Percentiles rank a stretch among this genome's conserved stretches.
Conservation (phyloP, 2,329 filamentous ascomycete species). For the Colletotrichum filicis region DNA sequence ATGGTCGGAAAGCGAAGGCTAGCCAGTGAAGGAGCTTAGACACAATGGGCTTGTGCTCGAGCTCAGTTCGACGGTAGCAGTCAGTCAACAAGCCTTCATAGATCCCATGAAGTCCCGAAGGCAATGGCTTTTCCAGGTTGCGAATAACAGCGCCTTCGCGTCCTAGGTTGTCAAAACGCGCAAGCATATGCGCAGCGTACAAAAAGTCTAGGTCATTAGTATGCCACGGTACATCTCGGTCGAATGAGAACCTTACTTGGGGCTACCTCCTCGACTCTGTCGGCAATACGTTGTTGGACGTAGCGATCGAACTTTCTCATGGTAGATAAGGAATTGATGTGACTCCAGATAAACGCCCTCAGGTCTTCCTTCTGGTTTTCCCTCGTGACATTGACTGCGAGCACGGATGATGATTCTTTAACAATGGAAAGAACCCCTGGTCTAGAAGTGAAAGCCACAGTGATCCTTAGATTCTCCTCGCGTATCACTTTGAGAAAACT, state of each 20-base stretch:
- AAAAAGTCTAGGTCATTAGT: constrained; percentile 43
- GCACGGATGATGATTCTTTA: constrained; percentile 16
- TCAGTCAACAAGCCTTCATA: constrained; percentile 42
- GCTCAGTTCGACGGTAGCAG: constrained; percentile 39
- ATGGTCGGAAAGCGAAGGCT: constrained; percentile 38
- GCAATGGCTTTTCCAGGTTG: constrained; percentile 39
- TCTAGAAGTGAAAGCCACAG: constrained; percentile 41
- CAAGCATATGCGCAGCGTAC: constrained; percentile 49
- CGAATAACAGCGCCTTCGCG: constrained; percentile 46
- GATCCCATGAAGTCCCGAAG: constrained; percentile 39
- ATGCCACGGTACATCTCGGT: background rate
- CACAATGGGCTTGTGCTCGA: constrained; percentile 35
- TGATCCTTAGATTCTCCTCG: constrained; percentile 40
- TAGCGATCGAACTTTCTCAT: constrained; percentile 42
- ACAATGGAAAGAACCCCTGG: constrained; percentile 25
- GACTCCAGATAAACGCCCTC: constrained; percentile 40
- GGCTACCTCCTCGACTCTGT: constrained; percentile 42
- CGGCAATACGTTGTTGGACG: constrained; percentile 43
- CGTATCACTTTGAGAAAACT: constrained; percentile 40
- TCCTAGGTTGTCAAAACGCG: constrained; percentile 43
- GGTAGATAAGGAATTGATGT: constrained; percentile 39
- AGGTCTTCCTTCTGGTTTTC: constrained; percentile 44
- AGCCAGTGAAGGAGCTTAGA: constrained; percentile 42
- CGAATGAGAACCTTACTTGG: constrained; percentile 42
- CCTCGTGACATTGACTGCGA: constrained; percentile 38